These are phyloP conservation scores for Nigrospora oryzae DNA, from an alignment of 2,329 filamentous ascomycete species.

Conservation along the genomic window DNA sequence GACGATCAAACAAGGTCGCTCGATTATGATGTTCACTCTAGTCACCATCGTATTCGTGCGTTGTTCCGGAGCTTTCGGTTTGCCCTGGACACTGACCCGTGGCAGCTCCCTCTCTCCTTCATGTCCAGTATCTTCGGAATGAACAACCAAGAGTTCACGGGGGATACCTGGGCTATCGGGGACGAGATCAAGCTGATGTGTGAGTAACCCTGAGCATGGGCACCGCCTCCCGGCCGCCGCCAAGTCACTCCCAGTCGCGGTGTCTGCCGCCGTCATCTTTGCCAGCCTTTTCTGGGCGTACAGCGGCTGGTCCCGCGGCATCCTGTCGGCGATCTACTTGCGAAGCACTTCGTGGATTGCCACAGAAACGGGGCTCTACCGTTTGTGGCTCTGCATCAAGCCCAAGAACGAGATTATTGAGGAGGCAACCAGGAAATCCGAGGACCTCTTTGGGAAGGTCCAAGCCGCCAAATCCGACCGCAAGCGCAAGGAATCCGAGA, in stretches of 20 bases:
- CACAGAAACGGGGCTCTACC: neutral
- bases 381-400: neutral
- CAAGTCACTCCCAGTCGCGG: neutral
- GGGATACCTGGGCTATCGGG: conserved; percentile 5
- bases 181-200: conserved; percentile 13
- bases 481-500: neutral
- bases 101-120: conserved; percentile 27
- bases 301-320: neutral
- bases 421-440: neutral
- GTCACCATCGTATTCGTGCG: conserved; percentile 37
- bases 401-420: neutral
- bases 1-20: conserved; percentile 29
- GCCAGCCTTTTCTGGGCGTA: neutral
- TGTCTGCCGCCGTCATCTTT: neutral
- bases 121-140: conserved; percentile 29
- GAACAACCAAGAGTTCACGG: conserved; percentile 18
- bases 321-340: neutral
- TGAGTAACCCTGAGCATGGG: conserved; percentile 6
- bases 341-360: neutral
- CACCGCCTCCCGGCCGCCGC: neutral
- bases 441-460: neutral
- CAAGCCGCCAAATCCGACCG: neutral
- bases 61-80: neutral
- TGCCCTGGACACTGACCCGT: no score
- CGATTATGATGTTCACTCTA: conserved; percentile 37